phyloP scores from a whole-genome alignment of 768 basidiomycete species.

The Hericium coralloides region DNA sequence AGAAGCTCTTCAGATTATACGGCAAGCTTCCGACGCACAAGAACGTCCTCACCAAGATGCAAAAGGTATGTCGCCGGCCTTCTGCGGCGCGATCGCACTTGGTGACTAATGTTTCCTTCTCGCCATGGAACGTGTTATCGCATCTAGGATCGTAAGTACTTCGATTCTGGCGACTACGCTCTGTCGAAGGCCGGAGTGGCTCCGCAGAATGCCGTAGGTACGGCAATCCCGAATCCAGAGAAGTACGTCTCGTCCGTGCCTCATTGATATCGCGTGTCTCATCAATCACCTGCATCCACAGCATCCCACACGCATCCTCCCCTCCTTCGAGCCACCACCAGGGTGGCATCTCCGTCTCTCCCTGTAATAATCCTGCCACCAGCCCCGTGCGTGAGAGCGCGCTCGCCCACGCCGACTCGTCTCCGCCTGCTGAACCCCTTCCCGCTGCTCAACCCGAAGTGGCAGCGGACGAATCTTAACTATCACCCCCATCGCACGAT shows the following conservation, averaged over 20 bases:
- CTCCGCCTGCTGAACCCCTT: neutral
- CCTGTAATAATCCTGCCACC: constrained; percentile 6
- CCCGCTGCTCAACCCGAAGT: too few relatives aligned
- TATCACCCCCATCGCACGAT: too few relatives aligned
- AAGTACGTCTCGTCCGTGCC: constrained; percentile 47
- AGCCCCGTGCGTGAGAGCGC: constrained; percentile 14
- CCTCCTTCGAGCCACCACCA: constrained; percentile 43
- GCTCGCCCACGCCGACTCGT: constrained; percentile 4
- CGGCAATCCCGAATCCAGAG: constrained; percentile 96
- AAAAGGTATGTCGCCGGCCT: constrained; percentile 53
- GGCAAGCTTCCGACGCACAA: constrained; percentile 93
- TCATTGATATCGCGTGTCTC: constrained; percentile 4
- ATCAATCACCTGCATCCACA: constrained; percentile 22
- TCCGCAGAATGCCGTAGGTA: constrained; percentile 86
- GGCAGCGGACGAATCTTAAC: too few relatives aligned
- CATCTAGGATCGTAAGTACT: constrained; percentile 92
- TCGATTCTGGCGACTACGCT: constrained; percentile 98
- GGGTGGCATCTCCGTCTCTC: constrained; percentile 7
- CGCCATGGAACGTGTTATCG: neutral
- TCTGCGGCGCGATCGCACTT: too few relatives aligned
- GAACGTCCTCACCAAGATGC: constrained; percentile 89
- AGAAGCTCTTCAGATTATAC: constrained; percentile 89
- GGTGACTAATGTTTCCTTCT: too few relatives aligned
- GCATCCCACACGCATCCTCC: constrained; percentile 86
- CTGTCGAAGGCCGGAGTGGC: constrained; percentile 90